Evolutionary conservation across 2,329 filamentous ascomycete species (phyloP), one percentile per base, ranked within the genome.

Genomic region (Fusarium abutilonis): DNA sequence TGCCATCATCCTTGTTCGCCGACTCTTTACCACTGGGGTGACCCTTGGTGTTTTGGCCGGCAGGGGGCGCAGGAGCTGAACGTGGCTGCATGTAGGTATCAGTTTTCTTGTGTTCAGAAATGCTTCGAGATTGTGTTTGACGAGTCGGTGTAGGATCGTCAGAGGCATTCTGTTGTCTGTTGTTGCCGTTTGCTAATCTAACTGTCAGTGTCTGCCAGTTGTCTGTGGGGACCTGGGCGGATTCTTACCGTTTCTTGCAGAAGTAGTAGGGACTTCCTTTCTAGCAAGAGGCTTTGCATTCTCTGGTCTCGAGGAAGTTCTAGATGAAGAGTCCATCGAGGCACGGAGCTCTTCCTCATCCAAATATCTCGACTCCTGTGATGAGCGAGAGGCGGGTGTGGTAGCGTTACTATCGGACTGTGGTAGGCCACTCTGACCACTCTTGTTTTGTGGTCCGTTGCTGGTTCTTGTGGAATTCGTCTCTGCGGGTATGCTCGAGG

Each of bases 11-110:
- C 68, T 79, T 75, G 47, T 74, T 79, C 19, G 77, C 72, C 17
- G 84, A 79, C 43, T 85, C 84, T 61, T 84, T 84, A 51, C 71
- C 74, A 29, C 73, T 61, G 29, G 75, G 67, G 35, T 79, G 77
- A 31, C 70, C 63, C 45, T 72, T 69, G 10, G 43, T 56, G 21
- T 54, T 46, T 32, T 56, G 59, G 31, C 38, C 23, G 14, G 19
- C 39, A 6, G 85, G 85, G 9, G 84, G 84, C 26, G 75, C 77
- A 2, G 86, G 86, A 17, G 84, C 83, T 45, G 80, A 78, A 66
- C 84, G 82, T 15, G 83, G 85, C 49, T 85, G 79, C 77, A 85
- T 85, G 65, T 88, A 87, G 11, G 80, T 80, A 50, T 85, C 82
- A 65, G 60, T 57, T 14, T 61, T 57, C 43, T 63, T 68, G n/a